These are phyloP conservation scores for Cyclotella atomus DNA, from an alignment of 108 stramenopile species.

Conservation along the genomic window DNA sequence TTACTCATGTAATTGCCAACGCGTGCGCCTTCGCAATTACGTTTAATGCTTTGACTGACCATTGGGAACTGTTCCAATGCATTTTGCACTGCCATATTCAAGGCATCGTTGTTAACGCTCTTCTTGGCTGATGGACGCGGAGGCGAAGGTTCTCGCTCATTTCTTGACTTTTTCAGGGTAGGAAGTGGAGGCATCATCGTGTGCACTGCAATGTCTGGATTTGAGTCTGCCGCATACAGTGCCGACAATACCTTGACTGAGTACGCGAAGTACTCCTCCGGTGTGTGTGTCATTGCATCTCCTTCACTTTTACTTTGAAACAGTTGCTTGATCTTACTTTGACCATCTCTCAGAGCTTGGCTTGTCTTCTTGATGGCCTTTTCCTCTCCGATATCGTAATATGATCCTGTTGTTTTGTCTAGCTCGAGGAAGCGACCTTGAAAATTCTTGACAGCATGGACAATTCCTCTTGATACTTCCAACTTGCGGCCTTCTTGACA, in stretches of 20 bases:
- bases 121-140: not conserved
- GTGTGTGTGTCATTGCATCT: not conserved
- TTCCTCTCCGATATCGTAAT: constrained; percentile 73
- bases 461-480: constrained; percentile 22
- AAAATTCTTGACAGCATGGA: constrained; percentile 16
- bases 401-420: constrained; percentile 44
- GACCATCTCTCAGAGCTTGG: constrained; percentile 79
- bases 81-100: not conserved
- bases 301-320: not conserved
- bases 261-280: not conserved
- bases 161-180: not conserved
- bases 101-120: not conserved
- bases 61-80: constrained; percentile 7
- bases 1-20: too few relatives aligned
- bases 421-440: constrained; percentile 68
- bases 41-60: not conserved
- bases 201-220: not conserved
- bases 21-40: too few relatives aligned
- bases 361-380: constrained; percentile 81
- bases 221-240: not conserved
- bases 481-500: too few relatives aligned
- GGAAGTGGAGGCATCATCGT: not conserved
- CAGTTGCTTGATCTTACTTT: constrained; percentile 52
- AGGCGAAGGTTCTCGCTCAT: not conserved
- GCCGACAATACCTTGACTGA: not conserved